Evolutionary conservation across 2,329 filamentous ascomycete species (phyloP).

Genomic region (Arthroderma sp.): DNA sequence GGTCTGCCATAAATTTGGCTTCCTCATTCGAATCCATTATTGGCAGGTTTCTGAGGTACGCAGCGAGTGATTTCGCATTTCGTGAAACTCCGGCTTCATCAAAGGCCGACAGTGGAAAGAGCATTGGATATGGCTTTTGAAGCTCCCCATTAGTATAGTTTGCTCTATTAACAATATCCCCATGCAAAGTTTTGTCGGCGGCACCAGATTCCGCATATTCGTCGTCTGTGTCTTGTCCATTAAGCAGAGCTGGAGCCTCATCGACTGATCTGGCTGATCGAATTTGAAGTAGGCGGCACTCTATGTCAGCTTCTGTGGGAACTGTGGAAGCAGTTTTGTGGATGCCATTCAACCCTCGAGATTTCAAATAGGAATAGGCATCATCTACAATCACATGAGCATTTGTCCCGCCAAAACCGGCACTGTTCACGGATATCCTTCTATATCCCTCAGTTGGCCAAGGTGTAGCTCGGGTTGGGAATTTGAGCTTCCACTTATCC

Average conservation of each 20-base stretch:
- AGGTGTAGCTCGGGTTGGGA: conserved; percentile 10
- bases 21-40: neutral
- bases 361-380: conserved; percentile 5
- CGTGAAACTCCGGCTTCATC: conserved; percentile 19
- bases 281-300: neutral
- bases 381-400: conserved; percentile 16
- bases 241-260: neutral
- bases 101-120: conserved; percentile 10
- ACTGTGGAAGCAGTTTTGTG: conserved; percentile 4
- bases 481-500: conserved; percentile 12
- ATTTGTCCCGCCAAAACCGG: conserved; percentile 21
- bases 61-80: conserved; percentile 18
- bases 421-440: conserved; percentile 21
- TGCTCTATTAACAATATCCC: neutral
- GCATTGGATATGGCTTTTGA: neutral
- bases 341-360: conserved; percentile 1
- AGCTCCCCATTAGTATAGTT: neutral
- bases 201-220: neutral
- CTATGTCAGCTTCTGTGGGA: conserved; percentile 1
- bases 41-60: neutral
- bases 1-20: neutral
- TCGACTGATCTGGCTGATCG: neutral
- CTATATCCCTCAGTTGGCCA: conserved; percentile 16
- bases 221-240: neutral
- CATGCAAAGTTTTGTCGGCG: conserved; percentile 2